phyloP scores from a whole-genome alignment of 768 basidiomycete species.

The Kwoniella dendrophila region DNA sequence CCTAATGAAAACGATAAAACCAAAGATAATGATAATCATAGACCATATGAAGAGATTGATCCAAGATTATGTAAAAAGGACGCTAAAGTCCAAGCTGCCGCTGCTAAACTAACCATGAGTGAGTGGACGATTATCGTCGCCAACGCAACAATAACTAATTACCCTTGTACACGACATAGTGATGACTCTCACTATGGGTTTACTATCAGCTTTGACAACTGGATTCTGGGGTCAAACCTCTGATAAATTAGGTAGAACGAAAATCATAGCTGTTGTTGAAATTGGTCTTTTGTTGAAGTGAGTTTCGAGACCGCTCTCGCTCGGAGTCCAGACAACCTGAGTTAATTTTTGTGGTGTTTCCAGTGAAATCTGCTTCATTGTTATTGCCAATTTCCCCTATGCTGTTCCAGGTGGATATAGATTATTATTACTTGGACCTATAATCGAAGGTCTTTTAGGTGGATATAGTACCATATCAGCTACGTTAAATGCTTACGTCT shows the following conservation, averaged over 20 bases:
- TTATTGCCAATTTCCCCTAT: slow-evolving; percentile 73
- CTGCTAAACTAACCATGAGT: slow-evolving; percentile 53
- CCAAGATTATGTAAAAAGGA: slow-evolving; percentile 53
- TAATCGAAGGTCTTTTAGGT: slow-evolving; percentile 77
- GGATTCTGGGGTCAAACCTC: slow-evolving; percentile 84
- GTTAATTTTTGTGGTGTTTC: background rate
- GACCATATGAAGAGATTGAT: slow-evolving; percentile 49
- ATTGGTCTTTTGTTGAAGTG: slow-evolving; percentile 75
- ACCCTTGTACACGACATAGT: slow-evolving; percentile 57
- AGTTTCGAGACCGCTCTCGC: slow-evolving; percentile 43
- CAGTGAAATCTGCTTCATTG: slow-evolving; percentile 76
- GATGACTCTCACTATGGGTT: slow-evolving; percentile 75
- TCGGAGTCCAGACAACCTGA: background rate
- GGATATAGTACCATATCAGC: slow-evolving; percentile 70
- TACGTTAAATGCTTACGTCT: slow-evolving; percentile 64
- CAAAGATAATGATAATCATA: slow-evolving; percentile 9
- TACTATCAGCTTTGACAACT: slow-evolving; percentile 77
- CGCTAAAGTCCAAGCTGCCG: slow-evolving; percentile 50
- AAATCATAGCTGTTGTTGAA: slow-evolving; percentile 68
- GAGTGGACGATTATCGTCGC: slow-evolving; percentile 22
- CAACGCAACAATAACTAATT: background rate
- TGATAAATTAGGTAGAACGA: slow-evolving; percentile 74
- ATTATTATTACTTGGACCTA: slow-evolving; percentile 74
- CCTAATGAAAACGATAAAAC: slow-evolving; percentile 1
- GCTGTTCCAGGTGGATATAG: slow-evolving; percentile 64